A percentile compares a stretch with the other conserved stretches of the same genome.
These are phyloP conservation scores for Aurantiochytrium sp. DNA, from an alignment of 108 stramenopile genomes.

Conservation along the genomic window DNA sequence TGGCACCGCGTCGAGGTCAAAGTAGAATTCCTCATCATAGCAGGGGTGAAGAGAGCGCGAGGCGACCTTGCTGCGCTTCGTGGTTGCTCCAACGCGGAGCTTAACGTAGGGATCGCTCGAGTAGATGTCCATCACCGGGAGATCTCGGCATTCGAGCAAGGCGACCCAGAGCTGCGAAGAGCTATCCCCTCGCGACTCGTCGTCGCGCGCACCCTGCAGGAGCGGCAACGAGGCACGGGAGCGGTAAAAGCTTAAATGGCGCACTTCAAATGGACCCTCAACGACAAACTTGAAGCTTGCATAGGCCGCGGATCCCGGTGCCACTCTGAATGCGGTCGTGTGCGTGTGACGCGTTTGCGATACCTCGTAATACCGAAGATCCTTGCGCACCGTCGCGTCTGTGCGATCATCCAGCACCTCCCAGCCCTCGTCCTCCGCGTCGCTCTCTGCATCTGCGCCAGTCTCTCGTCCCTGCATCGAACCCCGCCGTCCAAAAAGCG, in stretches of 20 bases:
- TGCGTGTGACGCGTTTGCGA: not conserved
- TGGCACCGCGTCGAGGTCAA: not conserved
- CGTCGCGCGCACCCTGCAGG: too few relatives aligned
- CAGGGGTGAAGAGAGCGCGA: not conserved
- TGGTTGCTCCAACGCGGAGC: not conserved
- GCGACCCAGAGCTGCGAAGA: not conserved
- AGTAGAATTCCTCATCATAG: slow-evolving; percentile 5
- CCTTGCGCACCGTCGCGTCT: not conserved
- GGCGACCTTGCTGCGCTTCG: not conserved
- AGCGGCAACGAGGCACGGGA: not conserved
- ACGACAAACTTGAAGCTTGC: not conserved
- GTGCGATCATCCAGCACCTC: not conserved
- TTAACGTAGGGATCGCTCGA: slow-evolving; percentile 24
- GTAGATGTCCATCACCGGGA: slow-evolving; percentile 15
- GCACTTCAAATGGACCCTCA: not conserved
- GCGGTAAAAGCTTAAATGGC: not conserved
- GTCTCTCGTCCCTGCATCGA: too few relatives aligned
- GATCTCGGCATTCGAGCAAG: not conserved
- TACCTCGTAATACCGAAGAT: not conserved
- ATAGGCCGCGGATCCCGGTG: not conserved
- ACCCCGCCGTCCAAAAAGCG: not conserved
- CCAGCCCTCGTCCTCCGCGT: not conserved
- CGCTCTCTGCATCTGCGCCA: too few relatives aligned
- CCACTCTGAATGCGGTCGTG: not conserved
- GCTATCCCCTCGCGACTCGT: too few relatives aligned